Base-by-base conservation (phyloP, 495 filamentous ascomycete genomes). In the Talaromyces stipitatus region DNA sequence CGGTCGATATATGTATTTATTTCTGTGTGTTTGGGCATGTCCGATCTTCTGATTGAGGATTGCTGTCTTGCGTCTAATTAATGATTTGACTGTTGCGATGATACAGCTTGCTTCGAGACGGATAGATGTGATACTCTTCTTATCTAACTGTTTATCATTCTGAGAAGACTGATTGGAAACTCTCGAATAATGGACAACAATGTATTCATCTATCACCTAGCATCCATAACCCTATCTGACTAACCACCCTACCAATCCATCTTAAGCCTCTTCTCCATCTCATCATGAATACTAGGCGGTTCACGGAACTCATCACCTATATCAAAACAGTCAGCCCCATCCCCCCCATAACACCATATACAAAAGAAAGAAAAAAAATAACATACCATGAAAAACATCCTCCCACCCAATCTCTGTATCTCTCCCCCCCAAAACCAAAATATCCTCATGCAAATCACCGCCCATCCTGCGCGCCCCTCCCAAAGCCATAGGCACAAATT, bases 191-290 rank as follows among this genome's bases (percentile, higher is more conserved):
- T 41, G n/a, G n/a, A 14, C 22, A 48, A 26, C 46, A 48, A 14
- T 54, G 50, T 14, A 41, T 41, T 41, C n/a, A 16, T 16, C 18
- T 16, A 41, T 41, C 36, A 4, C 36, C 36, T 41, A 41, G n/a
- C 36, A 41, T 18, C n/a, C 14, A 38, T 41, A 8, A n/a, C 30
- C 22, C 18, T 53, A 18, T 43, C 23, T 11, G 18, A 41, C 20
- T 38, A 26, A 14, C 22, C 14, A 10, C 18, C 29, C 64, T 77
- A 85, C 75, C 78, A 85, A 56, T 82, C 81, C 85, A 91, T 89
- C 72, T 79, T 78, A 69, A 95, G 68, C 76, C 88, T 86, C 72
- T 83, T 79, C 85, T 97, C 92, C 86, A 97, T 92, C 83, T 97
- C 92, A 59, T 87, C 84, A 58, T 96, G 91, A 68, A 96, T 85